Conservation (phyloP, 1,284 basidiomycete species). For the Apiotrichum veenhuisii region DNA sequence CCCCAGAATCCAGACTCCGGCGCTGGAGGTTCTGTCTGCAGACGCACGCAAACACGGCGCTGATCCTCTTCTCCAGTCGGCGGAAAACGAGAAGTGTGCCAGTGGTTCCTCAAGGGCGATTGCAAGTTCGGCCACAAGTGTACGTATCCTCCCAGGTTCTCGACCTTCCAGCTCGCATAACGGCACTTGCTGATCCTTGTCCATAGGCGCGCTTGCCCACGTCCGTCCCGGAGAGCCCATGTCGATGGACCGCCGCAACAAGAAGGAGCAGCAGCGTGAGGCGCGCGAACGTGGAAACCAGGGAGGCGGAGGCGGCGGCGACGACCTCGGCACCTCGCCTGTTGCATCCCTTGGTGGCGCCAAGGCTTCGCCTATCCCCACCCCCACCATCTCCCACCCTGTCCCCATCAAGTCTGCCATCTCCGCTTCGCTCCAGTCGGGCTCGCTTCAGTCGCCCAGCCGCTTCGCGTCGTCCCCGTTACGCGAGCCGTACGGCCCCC, state of each 20-base stretch:
- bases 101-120: constrained; percentile 80
- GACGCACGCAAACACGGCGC: neutral
- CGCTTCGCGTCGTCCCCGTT: constrained; percentile 38
- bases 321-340: constrained; percentile 14
- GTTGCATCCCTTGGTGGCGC: constrained; percentile 1
- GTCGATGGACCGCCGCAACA: constrained; percentile 97
- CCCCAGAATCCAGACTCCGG: too few species aligned
- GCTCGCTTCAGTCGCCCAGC: constrained; percentile 15
- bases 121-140: constrained; percentile 99
- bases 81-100: constrained; percentile 83
- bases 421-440: constrained; percentile 35
- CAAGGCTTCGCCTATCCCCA: constrained; percentile 9
- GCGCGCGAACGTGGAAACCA: constrained; percentile 41
- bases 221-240: constrained; percentile 86
- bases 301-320: constrained; percentile 9
- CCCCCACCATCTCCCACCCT: constrained; percentile 22
- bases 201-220: constrained; percentile 71
- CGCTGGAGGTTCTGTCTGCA: too few species aligned
- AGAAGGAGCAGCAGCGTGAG: constrained; percentile 83
- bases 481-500: constrained; percentile 45
- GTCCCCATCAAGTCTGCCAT: constrained; percentile 45
- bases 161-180: neutral
- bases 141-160: constrained; percentile 26
- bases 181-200: constrained; percentile 12
- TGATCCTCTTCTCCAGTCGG: constrained; percentile 54